Percentiles rank a stretch among this genome's conserved stretches.
Conservation (phyloP, 164 flowering plant species). For the Brasenia schreberi region DNA sequence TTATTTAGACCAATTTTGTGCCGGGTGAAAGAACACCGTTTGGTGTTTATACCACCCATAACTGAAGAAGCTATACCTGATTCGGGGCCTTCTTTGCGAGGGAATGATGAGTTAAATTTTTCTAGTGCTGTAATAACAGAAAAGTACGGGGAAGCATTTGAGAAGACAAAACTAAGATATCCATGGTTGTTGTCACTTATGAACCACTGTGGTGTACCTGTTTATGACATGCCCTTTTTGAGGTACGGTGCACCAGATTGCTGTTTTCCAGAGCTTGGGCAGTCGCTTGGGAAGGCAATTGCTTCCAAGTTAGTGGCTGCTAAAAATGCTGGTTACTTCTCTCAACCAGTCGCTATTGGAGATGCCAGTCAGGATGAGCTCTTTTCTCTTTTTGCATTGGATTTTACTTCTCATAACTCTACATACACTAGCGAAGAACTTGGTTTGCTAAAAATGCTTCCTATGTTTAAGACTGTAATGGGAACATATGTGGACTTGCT, state of each 20-base stretch:
- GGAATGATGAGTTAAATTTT: constrained; percentile 10
- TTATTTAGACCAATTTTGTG: constrained; percentile 84
- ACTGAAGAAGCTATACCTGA: constrained; percentile 13
- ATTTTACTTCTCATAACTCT: constrained; percentile 35
- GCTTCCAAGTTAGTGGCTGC: constrained; percentile 76
- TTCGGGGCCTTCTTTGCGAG: constrained; percentile 11
- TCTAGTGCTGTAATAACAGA: constrained; percentile 16
- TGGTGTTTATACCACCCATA: constrained; percentile 59
- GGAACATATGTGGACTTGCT: constrained; percentile 56
- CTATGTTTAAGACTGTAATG: constrained; percentile 61
- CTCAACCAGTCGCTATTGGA: constrained; percentile 41
- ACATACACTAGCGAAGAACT: constrained; percentile 56
- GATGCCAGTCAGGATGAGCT: constrained; percentile 53
- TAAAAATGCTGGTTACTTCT: constrained; percentile 65
- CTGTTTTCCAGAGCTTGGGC: constrained; percentile 46
- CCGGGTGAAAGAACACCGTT: constrained; percentile 61
- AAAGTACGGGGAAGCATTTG: constrained; percentile 37
- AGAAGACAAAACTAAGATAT: constrained; percentile 27
- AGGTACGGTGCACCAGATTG: constrained; percentile 48
- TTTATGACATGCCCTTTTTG: constrained; percentile 54
- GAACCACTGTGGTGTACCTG: constrained; percentile 82
- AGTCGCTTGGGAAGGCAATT: constrained; percentile 68
- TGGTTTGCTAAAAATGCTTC: constrained; percentile 65
- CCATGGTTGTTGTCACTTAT: constrained; percentile 85
- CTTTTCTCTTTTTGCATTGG: constrained; percentile 58